Base-by-base conservation (phyloP, 306 rosid species). In the Lithocarpus polystachyus region DNA sequence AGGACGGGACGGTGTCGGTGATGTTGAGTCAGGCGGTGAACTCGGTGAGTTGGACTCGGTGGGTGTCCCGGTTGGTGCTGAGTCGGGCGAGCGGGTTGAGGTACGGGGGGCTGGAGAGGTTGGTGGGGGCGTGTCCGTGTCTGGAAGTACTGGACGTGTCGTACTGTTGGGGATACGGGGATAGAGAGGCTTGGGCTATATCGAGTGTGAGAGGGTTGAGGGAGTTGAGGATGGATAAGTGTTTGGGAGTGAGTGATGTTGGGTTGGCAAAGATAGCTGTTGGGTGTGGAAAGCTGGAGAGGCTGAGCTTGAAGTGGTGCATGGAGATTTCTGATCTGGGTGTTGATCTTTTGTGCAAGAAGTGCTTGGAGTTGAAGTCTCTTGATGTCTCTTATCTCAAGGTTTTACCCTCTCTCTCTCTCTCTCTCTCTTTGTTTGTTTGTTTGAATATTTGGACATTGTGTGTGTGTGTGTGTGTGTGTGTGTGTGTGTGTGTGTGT, bases 321-420 rank as follows among this genome's bases (percentile, higher is more conserved):
- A 68, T 86, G 71, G 89, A 90, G 87, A 87, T 90, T 79, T 86
- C 94, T 84, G 90, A 88, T 86, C 71, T 90, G 78, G 94, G 90
- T 23, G 76, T 90, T 64, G 86, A 88, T 52, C 90, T 90, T 75
- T 88, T 88, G 72, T 88, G 88, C 77, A 90, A 86, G 72, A 90
- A 90, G 64, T 88, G 94, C 81, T 71, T 83, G 51, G 71, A 81
- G 10, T 83, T 90, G 88, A 87, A 83, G 75, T 68, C 74, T 83
- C 92, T 90, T 3, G 92, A 90, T 77, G 78, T 90, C 4, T 90
- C 94, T 0, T 90, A 90, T 76, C 86, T 90, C 33, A 90, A 90
- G 94, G 92, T 89, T 73, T 64, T 31, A 43, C 65, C 70, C 18
- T 73, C 29, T 9, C 37, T 33, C 52, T 19, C 72, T 28, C 9